A percentile compares a stretch with the other conserved stretches of the same genome.
Evolutionary conservation across 768 basidiomycete genomes (phyloP).

Genomic region (Hebeloma cylindrosporum): DNA sequence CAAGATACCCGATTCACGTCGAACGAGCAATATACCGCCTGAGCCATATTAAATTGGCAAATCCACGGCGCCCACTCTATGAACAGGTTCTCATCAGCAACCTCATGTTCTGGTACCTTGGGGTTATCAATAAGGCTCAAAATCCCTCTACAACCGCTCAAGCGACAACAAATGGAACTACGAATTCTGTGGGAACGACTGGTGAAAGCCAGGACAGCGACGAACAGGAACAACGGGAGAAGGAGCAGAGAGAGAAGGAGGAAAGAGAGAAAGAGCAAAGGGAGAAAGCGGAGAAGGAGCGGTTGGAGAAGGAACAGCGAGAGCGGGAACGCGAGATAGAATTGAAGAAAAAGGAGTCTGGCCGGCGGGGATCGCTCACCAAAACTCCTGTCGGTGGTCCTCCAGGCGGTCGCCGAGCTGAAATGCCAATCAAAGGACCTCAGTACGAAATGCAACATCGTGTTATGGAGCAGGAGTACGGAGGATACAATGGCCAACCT

Average conservation of each 20-base stretch:
- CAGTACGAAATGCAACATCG: conserved; percentile 95
- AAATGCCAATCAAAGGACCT: conserved; percentile 85
- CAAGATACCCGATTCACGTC: conserved; percentile 97
- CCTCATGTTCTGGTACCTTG: conserved; percentile 99
- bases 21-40: conserved; percentile 97
- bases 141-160: conserved; percentile 37
- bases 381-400: conserved; percentile 54
- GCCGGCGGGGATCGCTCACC: conserved; percentile 61
- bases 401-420: conserved; percentile 64
- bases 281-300: conserved; percentile 45
- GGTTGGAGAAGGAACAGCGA: conserved; percentile 40
- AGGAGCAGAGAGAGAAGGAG: conserved; percentile 39
- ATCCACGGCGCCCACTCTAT: conserved; percentile 92
- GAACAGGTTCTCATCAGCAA: conserved; percentile 95
- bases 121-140: conserved; percentile 93
- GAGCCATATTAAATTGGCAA: conserved; percentile 98
- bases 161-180: conserved; percentile 22
- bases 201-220: conserved; percentile 28
- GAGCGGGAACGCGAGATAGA: conserved; percentile 54
- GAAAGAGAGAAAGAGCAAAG: conserved; percentile 38
- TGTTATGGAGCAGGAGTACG: conserved; percentile 89
- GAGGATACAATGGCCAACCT: conserved; percentile 42
- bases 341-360: conserved; percentile 55
- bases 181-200: conserved; percentile 32
- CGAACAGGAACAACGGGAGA: conserved; percentile 41